phyloP scores from a whole-genome alignment of 768 basidiomycete genomes.

The Lactarius indigo region DNA sequence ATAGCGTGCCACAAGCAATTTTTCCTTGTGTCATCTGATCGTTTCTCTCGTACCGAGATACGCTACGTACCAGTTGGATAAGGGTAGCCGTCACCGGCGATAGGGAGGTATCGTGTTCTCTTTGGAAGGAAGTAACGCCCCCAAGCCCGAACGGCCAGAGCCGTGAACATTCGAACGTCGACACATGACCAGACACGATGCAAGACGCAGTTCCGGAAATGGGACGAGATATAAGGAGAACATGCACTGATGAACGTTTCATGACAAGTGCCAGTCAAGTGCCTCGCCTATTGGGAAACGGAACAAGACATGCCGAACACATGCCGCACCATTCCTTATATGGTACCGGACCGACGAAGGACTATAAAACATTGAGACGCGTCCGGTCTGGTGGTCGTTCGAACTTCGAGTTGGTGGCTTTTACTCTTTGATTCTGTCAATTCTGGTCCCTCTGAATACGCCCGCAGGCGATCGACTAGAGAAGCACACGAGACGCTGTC shows the following conservation, averaged over 20 bases:
- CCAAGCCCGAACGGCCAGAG: background rate
- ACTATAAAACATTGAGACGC: background rate
- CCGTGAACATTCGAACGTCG: background rate
- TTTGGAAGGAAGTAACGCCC: background rate
- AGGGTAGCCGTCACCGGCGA: background rate
- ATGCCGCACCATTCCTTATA: background rate
- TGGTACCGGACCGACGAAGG: background rate
- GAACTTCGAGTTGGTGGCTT: background rate
- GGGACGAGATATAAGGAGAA: background rate
- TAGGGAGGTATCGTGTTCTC: background rate
- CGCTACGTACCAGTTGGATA: background rate
- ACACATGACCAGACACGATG: background rate
- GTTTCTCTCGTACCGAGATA: background rate
- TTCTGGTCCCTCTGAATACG: background rate
- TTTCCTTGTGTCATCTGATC: background rate
- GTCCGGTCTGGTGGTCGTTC: background rate
- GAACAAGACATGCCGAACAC: background rate
- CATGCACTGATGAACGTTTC: background rate
- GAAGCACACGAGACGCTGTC: background rate
- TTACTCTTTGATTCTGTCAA: background rate
- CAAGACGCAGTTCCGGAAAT: background rate
- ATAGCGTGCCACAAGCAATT: background rate
- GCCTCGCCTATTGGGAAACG: background rate
- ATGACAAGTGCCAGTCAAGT: background rate
- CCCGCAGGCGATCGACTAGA: background rate